phyloP scores from a whole-genome alignment of 176 grass and related monocot species.

The Chloris gayana region DNA sequence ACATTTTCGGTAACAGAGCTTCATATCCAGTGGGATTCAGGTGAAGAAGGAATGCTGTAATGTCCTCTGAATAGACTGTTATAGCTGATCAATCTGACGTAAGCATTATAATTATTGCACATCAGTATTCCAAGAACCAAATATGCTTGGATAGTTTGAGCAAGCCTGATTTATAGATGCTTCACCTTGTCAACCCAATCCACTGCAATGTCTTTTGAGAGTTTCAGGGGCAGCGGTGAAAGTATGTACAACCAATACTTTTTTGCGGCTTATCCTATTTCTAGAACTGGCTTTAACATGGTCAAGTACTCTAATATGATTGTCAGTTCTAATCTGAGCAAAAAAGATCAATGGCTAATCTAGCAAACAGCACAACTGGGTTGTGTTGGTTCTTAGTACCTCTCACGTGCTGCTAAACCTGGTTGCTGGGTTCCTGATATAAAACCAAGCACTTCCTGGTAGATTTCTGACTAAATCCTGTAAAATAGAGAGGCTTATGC shows the following conservation, averaged over 20 bases:
- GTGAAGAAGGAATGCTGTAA: conserved; percentile 10
- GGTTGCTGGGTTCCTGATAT: not conserved
- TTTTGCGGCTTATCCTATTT: conserved; percentile 37
- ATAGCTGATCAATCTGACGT: conserved; percentile 32
- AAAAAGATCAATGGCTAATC: conserved; percentile 38
- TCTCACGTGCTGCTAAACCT: conserved; percentile 21
- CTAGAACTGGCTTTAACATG: conserved; percentile 26
- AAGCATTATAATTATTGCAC: conserved; percentile 3
- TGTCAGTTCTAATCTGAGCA: conserved; percentile 37
- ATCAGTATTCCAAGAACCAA: conserved; percentile 43
- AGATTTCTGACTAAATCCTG: conserved; percentile 30
- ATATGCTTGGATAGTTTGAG: conserved; percentile 39
- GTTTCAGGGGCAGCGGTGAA: conserved; percentile 29
- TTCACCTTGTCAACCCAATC: conserved; percentile 47
- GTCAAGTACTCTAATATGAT: conserved; percentile 43
- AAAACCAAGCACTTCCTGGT: conserved; percentile 21
- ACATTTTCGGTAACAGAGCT: conserved; percentile 37
- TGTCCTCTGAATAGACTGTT: conserved; percentile 30
- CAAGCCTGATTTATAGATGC: conserved; percentile 33
- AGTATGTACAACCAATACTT: conserved; percentile 48
- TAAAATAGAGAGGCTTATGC: conserved; percentile 24
- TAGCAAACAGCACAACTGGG: conserved; percentile 35
- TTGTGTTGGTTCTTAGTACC: conserved; percentile 27
- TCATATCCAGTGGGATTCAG: conserved; percentile 36
- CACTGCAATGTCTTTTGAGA: conserved; percentile 28